Base-by-base conservation (phyloP, 1,284 basidiomycete species). In the Mycocalia duriaeana region DNA sequence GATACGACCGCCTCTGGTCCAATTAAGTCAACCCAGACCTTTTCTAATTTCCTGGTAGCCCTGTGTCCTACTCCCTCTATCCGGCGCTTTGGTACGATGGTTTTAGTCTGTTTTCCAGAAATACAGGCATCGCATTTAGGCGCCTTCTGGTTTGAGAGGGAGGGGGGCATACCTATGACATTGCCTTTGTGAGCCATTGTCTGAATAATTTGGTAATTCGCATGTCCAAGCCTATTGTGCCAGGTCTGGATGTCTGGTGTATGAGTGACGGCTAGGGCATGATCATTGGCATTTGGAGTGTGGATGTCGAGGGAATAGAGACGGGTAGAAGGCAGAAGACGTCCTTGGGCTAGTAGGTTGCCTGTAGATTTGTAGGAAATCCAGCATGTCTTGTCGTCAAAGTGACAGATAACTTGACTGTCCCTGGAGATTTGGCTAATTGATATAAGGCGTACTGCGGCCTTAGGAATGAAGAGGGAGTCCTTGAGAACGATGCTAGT, bases 201-300 rank as follows among this genome's bases (percentile, higher is more conserved):
- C 2, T 45, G 42, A 2, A 69, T 50, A 0, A 58, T 37, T 18
- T 57, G 43, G 23, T 56, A 52, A 44, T 63, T 63, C 3, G 59
- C 53, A 46, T 70, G 67, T 0, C 64, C 62, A 2, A 67, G 59
- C 8, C 57, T 56, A 18, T 47, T 48, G 42, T 68, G 66, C 61
- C 63, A 68, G 3, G 60, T 65, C 14, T 64, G 54, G 3, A 65
- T 25, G 25, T 40, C 50, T 5, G 60, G 51, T 3, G 45, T 19
- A n/a, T 44, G 16, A 14, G 36, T 44, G 8, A 50, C 38, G 6
- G 48, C 25, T 18, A 49, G 34, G 20, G 45, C 36, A 35, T 57
- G 56, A 5, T 55, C 52, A 13, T 28, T 8, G 40, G n/a, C 3
- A 38, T 8, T 38, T 9, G 42, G 11, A 16, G 31, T 16, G 47